Conservation (phyloP, 179 eudicot species). For the Pouteria campechiana region DNA sequence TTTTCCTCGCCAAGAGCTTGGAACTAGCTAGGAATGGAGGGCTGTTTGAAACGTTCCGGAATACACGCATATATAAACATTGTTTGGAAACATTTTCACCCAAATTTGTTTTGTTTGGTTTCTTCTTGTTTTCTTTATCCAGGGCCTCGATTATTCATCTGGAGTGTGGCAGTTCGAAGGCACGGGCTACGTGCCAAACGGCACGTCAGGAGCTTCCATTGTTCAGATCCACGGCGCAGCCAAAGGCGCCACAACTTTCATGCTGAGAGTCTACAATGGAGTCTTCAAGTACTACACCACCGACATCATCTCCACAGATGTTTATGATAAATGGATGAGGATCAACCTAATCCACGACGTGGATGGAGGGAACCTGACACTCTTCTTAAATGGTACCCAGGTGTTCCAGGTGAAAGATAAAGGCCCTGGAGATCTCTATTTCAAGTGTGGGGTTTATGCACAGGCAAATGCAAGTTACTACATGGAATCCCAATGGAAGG, state of each 20-base stretch:
- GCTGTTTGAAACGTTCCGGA: no score
- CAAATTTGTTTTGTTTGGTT: no score
- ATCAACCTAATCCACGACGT: conserved; percentile 16
- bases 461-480: conserved; percentile 7
- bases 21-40: no score
- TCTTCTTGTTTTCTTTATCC: no score
- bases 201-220: conserved; percentile 12
- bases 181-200: conserved; percentile 11
- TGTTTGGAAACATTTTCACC: no score
- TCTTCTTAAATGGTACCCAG: conserved; percentile 8
- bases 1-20: no score
- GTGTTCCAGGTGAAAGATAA: conserved; percentile 6
- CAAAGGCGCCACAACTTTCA: conserved; percentile 7
- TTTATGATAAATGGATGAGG: conserved; percentile 19
- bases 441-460: conserved; percentile 20
- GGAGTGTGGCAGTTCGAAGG: conserved; percentile 21
- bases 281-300: conserved; percentile 13
- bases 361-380: conserved; percentile 9
- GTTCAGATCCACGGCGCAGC: conserved; percentile 16
- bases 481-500: conserved; percentile 19
- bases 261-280: conserved; percentile 10
- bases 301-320: background rate
- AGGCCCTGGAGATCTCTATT: conserved; percentile 15
- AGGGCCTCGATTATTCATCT: conserved; percentile 15
- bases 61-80: no score